phyloP scores from a whole-genome alignment of 805 yeast species.

The Kuraishia borneana region DNA sequence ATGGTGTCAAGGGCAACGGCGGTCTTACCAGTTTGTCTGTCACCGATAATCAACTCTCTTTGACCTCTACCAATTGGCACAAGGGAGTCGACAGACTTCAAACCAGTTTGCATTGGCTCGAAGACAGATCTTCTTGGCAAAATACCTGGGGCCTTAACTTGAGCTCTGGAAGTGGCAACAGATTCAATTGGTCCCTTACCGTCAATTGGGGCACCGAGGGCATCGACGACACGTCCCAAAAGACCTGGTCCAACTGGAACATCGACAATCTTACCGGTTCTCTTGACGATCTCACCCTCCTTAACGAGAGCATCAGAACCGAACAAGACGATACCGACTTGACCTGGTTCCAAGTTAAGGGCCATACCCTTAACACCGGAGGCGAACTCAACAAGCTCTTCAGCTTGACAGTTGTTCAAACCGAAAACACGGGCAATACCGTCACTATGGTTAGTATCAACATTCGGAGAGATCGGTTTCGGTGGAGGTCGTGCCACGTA shows the following conservation, averaged over 20 bases:
- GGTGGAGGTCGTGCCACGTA: no score
- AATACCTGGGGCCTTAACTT: slow-evolving; percentile 99
- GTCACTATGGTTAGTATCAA: slow-evolving; percentile 48
- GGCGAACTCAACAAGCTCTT: slow-evolving; percentile 97
- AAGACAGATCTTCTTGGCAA: slow-evolving; percentile 96
- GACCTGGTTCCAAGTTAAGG: slow-evolving; percentile 98
- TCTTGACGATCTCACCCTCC: slow-evolving; percentile 99
- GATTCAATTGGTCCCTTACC: slow-evolving; percentile 98
- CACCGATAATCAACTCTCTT: slow-evolving; percentile 99
- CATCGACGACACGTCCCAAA: slow-evolving; percentile 99
- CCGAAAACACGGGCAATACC: slow-evolving; percentile 99
- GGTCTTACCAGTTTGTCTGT: slow-evolving; percentile 99
- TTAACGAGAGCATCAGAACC: slow-evolving; percentile 98
- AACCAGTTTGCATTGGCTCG: slow-evolving; percentile 99
- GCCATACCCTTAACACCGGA: slow-evolving; percentile 99
- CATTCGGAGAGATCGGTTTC: no score
- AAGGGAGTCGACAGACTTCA: slow-evolving; percentile 96
- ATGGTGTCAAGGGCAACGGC: slow-evolving; percentile 98
- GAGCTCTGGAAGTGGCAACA: slow-evolving; percentile 83
- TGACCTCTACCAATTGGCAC: slow-evolving; percentile 99
- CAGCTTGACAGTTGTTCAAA: slow-evolving; percentile 98
- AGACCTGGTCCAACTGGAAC: slow-evolving; percentile 98
- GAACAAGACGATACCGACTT: slow-evolving; percentile 99
- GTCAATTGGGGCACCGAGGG: slow-evolving; percentile 98
- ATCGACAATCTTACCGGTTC: slow-evolving; percentile 99